Conservation (phyloP, 352 stramenopile genomes). For the Phytopythium ostracodes region DNA sequence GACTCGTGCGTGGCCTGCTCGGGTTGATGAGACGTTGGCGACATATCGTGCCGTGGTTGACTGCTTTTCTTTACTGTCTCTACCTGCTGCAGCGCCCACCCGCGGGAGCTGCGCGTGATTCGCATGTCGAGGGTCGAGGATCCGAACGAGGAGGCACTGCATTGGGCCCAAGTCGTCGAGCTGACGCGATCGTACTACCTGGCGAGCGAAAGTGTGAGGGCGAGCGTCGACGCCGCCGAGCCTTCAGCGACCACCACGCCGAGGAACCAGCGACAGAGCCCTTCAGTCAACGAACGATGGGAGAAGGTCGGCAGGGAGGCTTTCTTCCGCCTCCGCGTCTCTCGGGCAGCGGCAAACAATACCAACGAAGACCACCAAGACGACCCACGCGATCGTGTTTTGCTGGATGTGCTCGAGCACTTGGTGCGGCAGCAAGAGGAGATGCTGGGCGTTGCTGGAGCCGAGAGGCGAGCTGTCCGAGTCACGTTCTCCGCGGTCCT, state of each 20-base stretch:
- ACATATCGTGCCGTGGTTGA: background rate
- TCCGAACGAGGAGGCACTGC: slow-evolving; percentile 70
- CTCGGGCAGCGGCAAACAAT: slow-evolving; percentile 13
- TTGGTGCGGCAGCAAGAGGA: background rate
- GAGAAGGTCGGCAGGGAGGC: slow-evolving; percentile 29
- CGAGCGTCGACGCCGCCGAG: background rate
- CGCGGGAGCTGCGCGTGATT: slow-evolving; percentile 53
- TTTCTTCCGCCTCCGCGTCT: slow-evolving; percentile 43
- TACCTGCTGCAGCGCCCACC: slow-evolving; percentile 11
- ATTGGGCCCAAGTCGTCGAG: slow-evolving; percentile 60
- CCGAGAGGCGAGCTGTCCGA: background rate
- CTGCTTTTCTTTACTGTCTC: background rate
- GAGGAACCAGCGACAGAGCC: background rate
- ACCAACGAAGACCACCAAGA: background rate
- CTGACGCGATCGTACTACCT: slow-evolving; percentile 41
- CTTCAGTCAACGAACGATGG: slow-evolving; percentile 17
- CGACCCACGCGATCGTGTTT: slow-evolving; percentile 19
- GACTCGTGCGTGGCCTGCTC: slow-evolving; percentile 13
- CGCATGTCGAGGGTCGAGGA: slow-evolving; percentile 46
- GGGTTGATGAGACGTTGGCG: background rate
- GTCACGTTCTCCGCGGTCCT: slow-evolving; percentile 2
- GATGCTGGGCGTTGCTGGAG: background rate
- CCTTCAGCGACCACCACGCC: background rate
- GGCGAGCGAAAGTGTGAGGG: background rate
- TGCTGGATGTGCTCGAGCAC: slow-evolving; percentile 33